These are phyloP conservation scores for Curvularia hawaiiensis DNA, from an alignment of 2,329 filamentous ascomycete genomes.

Conservation along the genomic window DNA sequence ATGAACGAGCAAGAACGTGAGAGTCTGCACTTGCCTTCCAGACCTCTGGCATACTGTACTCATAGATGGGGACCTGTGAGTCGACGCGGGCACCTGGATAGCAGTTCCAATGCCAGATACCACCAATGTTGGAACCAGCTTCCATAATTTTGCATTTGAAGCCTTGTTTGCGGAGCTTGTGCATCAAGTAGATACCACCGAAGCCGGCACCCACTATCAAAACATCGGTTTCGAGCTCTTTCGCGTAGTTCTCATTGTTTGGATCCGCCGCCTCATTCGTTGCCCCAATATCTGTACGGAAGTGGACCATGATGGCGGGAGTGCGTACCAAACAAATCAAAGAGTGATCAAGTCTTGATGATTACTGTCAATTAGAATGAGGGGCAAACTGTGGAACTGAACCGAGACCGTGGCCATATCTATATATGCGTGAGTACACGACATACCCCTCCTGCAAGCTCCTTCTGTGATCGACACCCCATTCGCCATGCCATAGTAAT, in stretches of 20 bases:
- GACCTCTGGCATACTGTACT: slow-evolving; percentile 54
- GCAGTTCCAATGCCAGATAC: slow-evolving; percentile 54
- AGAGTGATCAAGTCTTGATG: neutral
- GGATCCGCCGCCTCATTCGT: slow-evolving; percentile 26
- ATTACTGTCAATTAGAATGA: neutral
- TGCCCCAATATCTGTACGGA: slow-evolving; percentile 41
- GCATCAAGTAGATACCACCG: slow-evolving; percentile 50
- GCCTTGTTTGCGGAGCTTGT: slow-evolving; percentile 49
- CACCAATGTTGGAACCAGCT: slow-evolving; percentile 49
- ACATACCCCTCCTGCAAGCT: slow-evolving; percentile 20
- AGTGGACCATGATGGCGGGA: slow-evolving; percentile 34
- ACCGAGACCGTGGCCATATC: neutral
- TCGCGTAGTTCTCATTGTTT: slow-evolving; percentile 40
- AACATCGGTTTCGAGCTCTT: slow-evolving; percentile 45
- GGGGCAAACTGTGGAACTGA: neutral
- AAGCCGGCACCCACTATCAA: slow-evolving; percentile 51
- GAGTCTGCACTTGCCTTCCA: slow-evolving; percentile 44
- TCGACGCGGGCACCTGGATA: slow-evolving; percentile 56
- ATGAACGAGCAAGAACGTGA: neutral
- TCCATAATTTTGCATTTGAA: slow-evolving; percentile 50
- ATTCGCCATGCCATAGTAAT: slow-evolving; percentile 5
- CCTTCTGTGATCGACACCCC: slow-evolving; percentile 18
- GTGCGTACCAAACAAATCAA: neutral
- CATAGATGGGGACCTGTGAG: slow-evolving; percentile 54
- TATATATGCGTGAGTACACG: slow-evolving; percentile 27